Base-by-base conservation (phyloP, 2,329 filamentous ascomycete genomes). In the Fusarium subtropicale region DNA sequence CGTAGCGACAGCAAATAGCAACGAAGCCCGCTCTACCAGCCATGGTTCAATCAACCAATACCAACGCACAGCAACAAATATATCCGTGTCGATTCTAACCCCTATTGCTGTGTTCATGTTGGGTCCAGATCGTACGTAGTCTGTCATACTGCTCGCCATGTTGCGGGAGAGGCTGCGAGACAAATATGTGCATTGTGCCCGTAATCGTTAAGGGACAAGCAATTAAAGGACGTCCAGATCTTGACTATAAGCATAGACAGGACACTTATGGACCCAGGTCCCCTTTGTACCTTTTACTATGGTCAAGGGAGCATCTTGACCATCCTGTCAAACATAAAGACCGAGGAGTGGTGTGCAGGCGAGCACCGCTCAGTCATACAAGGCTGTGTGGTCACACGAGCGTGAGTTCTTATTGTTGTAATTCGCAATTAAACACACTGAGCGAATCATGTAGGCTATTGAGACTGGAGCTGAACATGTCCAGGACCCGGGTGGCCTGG, bases 261-360 rank as follows among this genome's bases (percentile, higher is more conserved):
- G 7, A 1, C 8, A 4, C 8, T 10, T 36, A 11, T 1, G 2
- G 9, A 36, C 0, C 0, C 0, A 36, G 11, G 34, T 36, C 18
- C 13, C 31, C 16, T 36, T n/a, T 10, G 4, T n/a, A n/a, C 8
- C 34, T 36, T 18, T n/a, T 11, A n/a, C 18, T n/a, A 30, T 11
- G 0, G 28, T 30, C 10, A 30, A 10, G 11, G 5, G 28, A 30
- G 12, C 28, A 30, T 30, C 0, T 12, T 30, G 11, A 0, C 28
- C 28, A 4, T 0, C 28, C 11, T 30, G 11, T 30, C 0, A 30
- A 30, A 12, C 10, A 30, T 11, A 30, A 30, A 30, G 4, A 11
- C 11, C 10, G 28, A 30, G 11, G 28, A 12, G 0, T 30, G 28
- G 12, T 5, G 28, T 30, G 28, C 28, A 11, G 28, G 28, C 28